Conservation (phyloP, 2,329 filamentous ascomycete species). For the Akanthomyces lecanii region DNA sequence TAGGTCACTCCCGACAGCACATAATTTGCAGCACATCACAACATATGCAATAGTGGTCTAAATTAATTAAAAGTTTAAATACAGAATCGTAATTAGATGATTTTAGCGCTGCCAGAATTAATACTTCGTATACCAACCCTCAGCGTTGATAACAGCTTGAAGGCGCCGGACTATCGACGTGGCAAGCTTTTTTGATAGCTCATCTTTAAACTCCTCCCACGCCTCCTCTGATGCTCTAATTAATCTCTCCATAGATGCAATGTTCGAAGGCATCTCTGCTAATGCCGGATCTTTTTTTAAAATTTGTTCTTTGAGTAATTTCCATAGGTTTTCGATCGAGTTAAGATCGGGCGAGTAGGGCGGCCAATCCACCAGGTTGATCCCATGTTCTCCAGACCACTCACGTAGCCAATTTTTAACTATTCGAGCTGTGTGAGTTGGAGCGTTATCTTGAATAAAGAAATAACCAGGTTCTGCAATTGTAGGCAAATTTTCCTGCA, state of each 20-base stretch:
- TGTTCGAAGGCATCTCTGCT: background rate
- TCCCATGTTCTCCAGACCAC: background rate
- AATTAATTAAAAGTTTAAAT: no score
- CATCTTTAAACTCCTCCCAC: no score
- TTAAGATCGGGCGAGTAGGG: constrained; percentile 10
- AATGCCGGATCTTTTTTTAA: background rate
- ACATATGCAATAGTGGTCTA: no score
- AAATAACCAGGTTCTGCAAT: constrained; percentile 2
- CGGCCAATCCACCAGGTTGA: constrained; percentile 6
- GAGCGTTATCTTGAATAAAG: constrained; percentile 1
- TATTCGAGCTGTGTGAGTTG: background rate
- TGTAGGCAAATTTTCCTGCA: background rate
- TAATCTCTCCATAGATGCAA: background rate
- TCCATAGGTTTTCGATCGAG: constrained; percentile 11
- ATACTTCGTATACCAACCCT: no score
- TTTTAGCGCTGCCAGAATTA: no score
- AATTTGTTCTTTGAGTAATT: constrained; percentile 4
- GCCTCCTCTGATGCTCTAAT: background rate
- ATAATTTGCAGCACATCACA: no score
- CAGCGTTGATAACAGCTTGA: no score
- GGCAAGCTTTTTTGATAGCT: no score
- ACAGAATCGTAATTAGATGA: no score
- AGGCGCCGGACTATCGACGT: no score
- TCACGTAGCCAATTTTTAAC: background rate
- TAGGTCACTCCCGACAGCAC: no score